These are phyloP conservation scores for Uronychia setigera DNA, from an alignment of 73 alveolate genomes.

Conservation along the genomic window DNA sequence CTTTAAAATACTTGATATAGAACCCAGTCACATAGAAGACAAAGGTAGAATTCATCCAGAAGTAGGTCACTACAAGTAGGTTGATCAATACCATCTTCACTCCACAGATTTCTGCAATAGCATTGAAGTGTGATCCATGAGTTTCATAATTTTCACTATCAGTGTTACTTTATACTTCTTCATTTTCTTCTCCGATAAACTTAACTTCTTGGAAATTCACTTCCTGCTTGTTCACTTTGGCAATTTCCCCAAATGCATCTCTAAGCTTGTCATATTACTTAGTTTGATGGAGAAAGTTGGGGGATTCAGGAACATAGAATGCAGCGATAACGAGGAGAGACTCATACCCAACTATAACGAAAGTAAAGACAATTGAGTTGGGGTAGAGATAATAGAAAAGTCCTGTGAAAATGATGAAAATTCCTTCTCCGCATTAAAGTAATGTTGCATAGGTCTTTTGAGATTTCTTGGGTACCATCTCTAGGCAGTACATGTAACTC, in stretches of 20 bases:
- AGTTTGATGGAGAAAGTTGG: neutral
- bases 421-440: neutral
- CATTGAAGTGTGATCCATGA: too few species aligned
- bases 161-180: too few species aligned
- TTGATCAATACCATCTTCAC: too few species aligned
- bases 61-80: slow-evolving; percentile 22
- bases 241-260: neutral
- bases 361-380: neutral
- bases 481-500: neutral
- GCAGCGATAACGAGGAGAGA: neutral
- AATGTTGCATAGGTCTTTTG: neutral
- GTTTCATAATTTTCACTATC: too few species aligned
- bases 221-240: neutral
- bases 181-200: too few species aligned
- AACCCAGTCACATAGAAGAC: slow-evolving; percentile 37
- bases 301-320: neutral
- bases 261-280: neutral
- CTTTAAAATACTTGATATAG: slow-evolving; percentile 56
- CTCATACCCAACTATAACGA: neutral
- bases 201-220: too few species aligned
- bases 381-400: neutral
- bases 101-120: too few species aligned
- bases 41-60: slow-evolving; percentile 47
- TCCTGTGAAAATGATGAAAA: neutral
- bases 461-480: neutral